Base-by-base conservation (phyloP, 768 basidiomycete genomes). In the Hemileccinum impolitum region DNA sequence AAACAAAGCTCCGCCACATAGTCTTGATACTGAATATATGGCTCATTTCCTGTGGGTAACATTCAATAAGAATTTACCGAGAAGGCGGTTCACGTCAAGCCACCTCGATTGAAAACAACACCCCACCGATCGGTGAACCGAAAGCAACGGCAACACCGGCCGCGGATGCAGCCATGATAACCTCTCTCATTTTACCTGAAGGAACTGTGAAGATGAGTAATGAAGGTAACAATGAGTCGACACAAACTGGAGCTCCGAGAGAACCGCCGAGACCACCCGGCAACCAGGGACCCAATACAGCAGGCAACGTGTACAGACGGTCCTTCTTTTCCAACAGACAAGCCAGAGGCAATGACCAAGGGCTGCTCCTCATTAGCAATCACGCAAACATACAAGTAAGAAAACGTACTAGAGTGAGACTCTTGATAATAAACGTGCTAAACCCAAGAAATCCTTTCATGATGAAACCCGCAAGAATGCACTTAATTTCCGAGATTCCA, bases 121-220 rank as follows among this genome's bases (percentile, higher is more conserved):
- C 96, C 11, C 96, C 96, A 14, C 94, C 96, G 35, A 99, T 98
- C 1, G 96, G 96, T 2, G 94, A 90, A 52, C 95, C 96, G 64
- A 99, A 99, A 18, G 96, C 96, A 21, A 98, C 96, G 1, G 95
- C 96, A 0, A 99, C 96, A 7, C 96, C 96, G 4, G 96, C 95
- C 8, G 96, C 96, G 64, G 93, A 96, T 1, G 94, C 89, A 7
- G 96, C 95, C 1, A 92, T 94, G 23, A 97, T 72, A 37, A 98
- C 85, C 63, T 99, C 95, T 45, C 94, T 78, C 79, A 81, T 87
- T 69, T 88, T 89, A 48, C 81, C 84, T 87, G 51, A 28, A 17
- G 15, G 36, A 52, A 17, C 18, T 21, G 39, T 66, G 36, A 70
- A 53, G 9, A 42, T 43, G 45, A 55, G 43, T 15, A 32, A 53